Evolutionary conservation across 139 green algal species (phyloP).

Genomic region (Chlorella vulgaris): DNA sequence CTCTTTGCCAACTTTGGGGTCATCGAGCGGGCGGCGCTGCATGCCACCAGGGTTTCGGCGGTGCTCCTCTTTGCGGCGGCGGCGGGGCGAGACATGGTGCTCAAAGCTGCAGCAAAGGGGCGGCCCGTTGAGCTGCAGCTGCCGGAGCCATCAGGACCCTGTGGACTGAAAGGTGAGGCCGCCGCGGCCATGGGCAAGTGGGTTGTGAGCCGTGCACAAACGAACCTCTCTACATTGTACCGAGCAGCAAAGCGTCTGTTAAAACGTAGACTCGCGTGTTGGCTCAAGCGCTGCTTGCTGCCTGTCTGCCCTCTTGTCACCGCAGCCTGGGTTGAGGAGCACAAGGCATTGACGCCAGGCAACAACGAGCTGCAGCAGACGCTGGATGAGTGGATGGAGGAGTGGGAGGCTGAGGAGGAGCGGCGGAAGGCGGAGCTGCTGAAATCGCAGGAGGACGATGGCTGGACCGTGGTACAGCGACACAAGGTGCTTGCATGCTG

Average conservation of each 20-base stretch:
- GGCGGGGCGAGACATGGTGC: slow-evolving; percentile 7
- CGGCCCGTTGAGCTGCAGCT: slow-evolving; percentile 30
- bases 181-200: too few species aligned
- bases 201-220: too few species aligned
- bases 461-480: slow-evolving; percentile 84
- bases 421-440: slow-evolving; percentile 37
- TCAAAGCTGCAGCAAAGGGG: slow-evolving; percentile 34
- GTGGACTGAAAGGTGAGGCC: slow-evolving; percentile 61
- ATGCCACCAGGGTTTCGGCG: slow-evolving; percentile 59
- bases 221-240: too few species aligned
- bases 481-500: too few species aligned
- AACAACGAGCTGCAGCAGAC: slow-evolving; percentile 44
- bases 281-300: not conserved
- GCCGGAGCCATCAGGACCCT: slow-evolving; percentile 16
- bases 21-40: slow-evolving; percentile 59
- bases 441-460: slow-evolving; percentile 65
- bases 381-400: slow-evolving; percentile 74
- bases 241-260: too few species aligned
- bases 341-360: slow-evolving; percentile 59
- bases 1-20: slow-evolving; percentile 67
- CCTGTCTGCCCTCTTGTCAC: not conserved
- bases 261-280: too few species aligned
- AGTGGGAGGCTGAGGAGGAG: slow-evolving; percentile 65
- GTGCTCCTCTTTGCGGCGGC: slow-evolving; percentile 59
- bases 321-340: slow-evolving; percentile 66